Base-by-base conservation (phyloP, 2,329 filamentous ascomycete species). In the Venturia pyrina region DNA sequence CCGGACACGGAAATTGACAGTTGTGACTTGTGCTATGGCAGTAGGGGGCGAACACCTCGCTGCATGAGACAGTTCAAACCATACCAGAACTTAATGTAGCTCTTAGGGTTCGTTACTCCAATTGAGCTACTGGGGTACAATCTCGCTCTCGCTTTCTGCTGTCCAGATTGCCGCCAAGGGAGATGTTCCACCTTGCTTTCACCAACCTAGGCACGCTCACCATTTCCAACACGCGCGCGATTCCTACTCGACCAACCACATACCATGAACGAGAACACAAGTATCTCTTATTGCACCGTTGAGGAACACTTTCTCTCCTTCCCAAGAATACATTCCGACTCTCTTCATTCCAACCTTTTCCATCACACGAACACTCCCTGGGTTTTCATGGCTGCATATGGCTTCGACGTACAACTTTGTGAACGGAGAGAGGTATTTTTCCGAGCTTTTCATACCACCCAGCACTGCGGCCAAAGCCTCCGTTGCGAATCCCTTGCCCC, bases 311-410 rank as follows among this genome's bases (percentile, higher is more conserved):
- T 19, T 17, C 28, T 67, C 65, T 13, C 57, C 73, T n/a, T 60
- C 68, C 73, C 71, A 73, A 24, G 68, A 65, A 66, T 71, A 71
- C 24, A 74, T 59, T 2, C 73, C 75, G 34, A 61, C 69, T 44
- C 70, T 68, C 63, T 56, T 64, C 69, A 76, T 70, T 19, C 70
- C 72, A 28, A 62, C 59, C 65, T 76, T 76, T 6, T 68, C 66
- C 73, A 75, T 71, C 1, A 76, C 74, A n/a, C 69, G 68, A 65
- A 66, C 19, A 64, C 74, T 75, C 21, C 70, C 67, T 1, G 70
- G 68, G 64, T 76, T 76, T n/a, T 68, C 69, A 13, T 61, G 64
- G 67, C 74, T 74, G 24, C 75, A 73, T 62, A 76, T 70, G 0
- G 70, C 72, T 56, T 72, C 65, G n/a, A 75, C 66, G 66, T 72